Evolutionary conservation across 2,329 filamentous ascomycete species (phyloP).

Genomic region (Fusarium virguliforme): DNA sequence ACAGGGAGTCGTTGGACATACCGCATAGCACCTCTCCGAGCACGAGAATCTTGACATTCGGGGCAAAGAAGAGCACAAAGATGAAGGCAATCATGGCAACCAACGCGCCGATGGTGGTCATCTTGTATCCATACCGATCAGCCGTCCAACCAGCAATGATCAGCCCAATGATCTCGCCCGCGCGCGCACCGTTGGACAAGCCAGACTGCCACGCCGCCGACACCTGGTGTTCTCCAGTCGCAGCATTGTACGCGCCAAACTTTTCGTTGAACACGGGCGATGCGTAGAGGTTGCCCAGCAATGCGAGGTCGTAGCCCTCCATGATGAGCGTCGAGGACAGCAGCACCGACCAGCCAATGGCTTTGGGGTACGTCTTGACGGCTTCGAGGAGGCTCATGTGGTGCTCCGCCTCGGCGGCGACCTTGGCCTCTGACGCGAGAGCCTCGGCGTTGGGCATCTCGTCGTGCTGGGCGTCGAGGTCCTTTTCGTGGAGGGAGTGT

Average conservation of each 20-base stretch:
- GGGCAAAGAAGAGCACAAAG: conserved; percentile 69
- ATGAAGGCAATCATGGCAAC: conserved; percentile 66
- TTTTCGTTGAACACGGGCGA: conserved; percentile 63
- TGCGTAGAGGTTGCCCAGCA: conserved; percentile 66
- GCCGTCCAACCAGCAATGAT: conserved; percentile 68
- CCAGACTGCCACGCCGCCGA: conserved; percentile 72
- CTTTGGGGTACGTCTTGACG: conserved; percentile 63
- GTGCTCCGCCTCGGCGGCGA: conserved; percentile 60
- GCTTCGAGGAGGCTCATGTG: conserved; percentile 60
- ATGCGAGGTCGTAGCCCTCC: conserved; percentile 68
- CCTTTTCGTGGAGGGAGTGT: conserved; percentile 37
- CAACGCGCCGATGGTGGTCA: conserved; percentile 65
- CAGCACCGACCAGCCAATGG: conserved; percentile 65
- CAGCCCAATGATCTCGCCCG: conserved; percentile 70
- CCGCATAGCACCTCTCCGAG: conserved; percentile 65
- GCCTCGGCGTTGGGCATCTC: conserved; percentile 45
- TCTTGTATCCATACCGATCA: conserved; percentile 67
- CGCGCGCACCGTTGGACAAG: conserved; percentile 67
- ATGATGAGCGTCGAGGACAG: conserved; percentile 65
- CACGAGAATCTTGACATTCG: conserved; percentile 63
- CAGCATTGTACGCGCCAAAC: conserved; percentile 60
- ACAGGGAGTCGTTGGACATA: conserved; percentile 28
- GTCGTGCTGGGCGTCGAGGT: conserved; percentile 48
- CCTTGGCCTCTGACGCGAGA: conserved; percentile 58
- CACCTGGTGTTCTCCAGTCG: conserved; percentile 62